These are phyloP conservation scores for Micractinium sp. DNA, from an alignment of 139 green algal species.

Conservation along the genomic window DNA sequence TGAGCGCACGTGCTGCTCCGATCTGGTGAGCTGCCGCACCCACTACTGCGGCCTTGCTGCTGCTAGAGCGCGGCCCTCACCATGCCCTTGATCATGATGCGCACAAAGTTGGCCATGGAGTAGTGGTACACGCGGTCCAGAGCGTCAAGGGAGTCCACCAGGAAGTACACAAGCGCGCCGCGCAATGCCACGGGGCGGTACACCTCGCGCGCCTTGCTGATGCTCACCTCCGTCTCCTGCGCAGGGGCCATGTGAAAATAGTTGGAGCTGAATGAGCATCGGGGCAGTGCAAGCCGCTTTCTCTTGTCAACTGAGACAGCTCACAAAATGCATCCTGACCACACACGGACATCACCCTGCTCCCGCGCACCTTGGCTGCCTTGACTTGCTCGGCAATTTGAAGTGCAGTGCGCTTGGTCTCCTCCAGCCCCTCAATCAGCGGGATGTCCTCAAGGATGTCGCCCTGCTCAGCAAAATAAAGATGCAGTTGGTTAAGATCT, in stretches of 20 bases:
- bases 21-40: too few species aligned
- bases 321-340: slow-evolving; percentile 60
- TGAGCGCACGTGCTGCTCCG: too few species aligned
- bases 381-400: slow-evolving; percentile 89
- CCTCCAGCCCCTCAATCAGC: slow-evolving; percentile 91
- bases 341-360: slow-evolving; percentile 56
- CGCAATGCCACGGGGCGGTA: slow-evolving; percentile 82
- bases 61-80: not conserved
- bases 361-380: slow-evolving; percentile 65
- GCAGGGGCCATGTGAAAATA: not conserved
- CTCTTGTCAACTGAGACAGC: not conserved
- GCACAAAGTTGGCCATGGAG: slow-evolving; percentile 93
- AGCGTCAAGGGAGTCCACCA: slow-evolving; percentile 86
- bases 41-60: not conserved
- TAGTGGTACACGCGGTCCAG: slow-evolving; percentile 93
- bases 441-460: slow-evolving; percentile 95
- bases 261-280: not conserved
- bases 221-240: slow-evolving; percentile 65
- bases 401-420: slow-evolving; percentile 88
- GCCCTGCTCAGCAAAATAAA: slow-evolving; percentile 64
- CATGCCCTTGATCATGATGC: slow-evolving; percentile 87
- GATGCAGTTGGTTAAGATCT: not conserved
- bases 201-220: slow-evolving; percentile 78
- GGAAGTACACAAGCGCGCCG: slow-evolving; percentile 89
- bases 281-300: not conserved